Percentiles rank a stretch among this genome's conserved stretches.
These are phyloP conservation scores for Puccinia polysora DNA, from an alignment of 1,284 basidiomycete species.

Conservation along the genomic window DNA sequence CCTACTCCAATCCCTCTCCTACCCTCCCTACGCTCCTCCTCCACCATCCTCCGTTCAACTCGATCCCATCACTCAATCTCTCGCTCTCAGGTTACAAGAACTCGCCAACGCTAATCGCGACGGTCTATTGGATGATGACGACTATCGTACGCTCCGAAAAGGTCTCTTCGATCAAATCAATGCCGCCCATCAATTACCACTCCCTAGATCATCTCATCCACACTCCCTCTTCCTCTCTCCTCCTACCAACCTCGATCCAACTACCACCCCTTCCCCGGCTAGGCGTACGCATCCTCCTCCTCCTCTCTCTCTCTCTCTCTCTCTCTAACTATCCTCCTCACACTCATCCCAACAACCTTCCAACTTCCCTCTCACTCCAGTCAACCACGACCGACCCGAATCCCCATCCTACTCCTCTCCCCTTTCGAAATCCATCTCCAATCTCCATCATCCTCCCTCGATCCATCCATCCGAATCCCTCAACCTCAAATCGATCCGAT, in stretches of 20 bases:
- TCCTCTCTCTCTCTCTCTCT: neutral
- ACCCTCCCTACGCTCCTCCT: neutral
- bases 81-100: constrained; percentile 48
- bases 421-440: too few species aligned
- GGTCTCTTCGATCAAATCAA: constrained; percentile 46
- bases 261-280: too few species aligned
- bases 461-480: constrained; percentile 3
- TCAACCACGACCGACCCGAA: neutral
- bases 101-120: constrained; percentile 47
- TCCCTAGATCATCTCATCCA: neutral
- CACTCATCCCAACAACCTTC: neutral
- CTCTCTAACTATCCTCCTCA: neutral
- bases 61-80: constrained; percentile 19
- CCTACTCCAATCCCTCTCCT: neutral
- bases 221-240: neutral
- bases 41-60: neutral
- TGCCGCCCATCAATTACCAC: neutral
- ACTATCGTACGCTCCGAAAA: constrained; percentile 47
- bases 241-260: neutral
- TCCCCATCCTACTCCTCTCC: too few species aligned
- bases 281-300: neutral
- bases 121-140: constrained; percentile 49
- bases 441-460: too few species aligned
- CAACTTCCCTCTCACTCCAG: neutral
- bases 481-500: constrained; percentile 3